A percentile compares a stretch with the other conserved stretches of the same genome.
Conservation (phyloP, 2,329 filamentous ascomycete species). For the Neophaeococcomyces mojaviensis region DNA sequence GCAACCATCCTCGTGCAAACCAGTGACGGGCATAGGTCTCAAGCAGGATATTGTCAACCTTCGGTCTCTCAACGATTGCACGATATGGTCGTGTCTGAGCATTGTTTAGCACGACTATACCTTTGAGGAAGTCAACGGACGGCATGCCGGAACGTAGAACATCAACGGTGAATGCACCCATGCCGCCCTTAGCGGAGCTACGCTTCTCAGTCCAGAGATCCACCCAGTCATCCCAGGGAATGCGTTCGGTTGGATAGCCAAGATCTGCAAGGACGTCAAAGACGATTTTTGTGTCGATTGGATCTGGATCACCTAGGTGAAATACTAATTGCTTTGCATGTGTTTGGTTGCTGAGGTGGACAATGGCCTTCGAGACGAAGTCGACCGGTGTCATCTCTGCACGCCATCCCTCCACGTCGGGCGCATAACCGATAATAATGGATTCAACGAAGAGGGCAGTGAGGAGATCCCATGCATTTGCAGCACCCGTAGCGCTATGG, state of each 20-base stretch:
- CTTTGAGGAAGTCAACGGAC: constrained; percentile 60
- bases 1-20: constrained; percentile 71
- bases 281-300: constrained; percentile 57
- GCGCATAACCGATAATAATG: constrained; percentile 61
- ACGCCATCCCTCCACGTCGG: constrained; percentile 66
- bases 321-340: constrained; percentile 59
- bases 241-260: constrained; percentile 60
- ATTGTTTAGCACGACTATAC: constrained; percentile 67
- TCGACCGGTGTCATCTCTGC: constrained; percentile 81
- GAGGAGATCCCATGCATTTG: constrained; percentile 71
- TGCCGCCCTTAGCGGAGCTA: constrained; percentile 55
- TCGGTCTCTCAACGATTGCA: constrained; percentile 55
- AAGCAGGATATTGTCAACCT: constrained; percentile 62
- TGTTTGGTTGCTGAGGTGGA: constrained; percentile 59
- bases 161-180: constrained; percentile 68
- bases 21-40: constrained; percentile 74
- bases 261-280: constrained; percentile 59
- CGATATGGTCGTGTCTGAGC: constrained; percentile 56
- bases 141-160: constrained; percentile 78
- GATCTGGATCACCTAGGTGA: constrained; percentile 66
- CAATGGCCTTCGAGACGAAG: constrained; percentile 67
- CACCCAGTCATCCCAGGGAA: constrained; percentile 69
- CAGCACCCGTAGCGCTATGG: constrained; percentile 65
- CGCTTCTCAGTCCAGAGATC: constrained; percentile 64
- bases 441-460: constrained; percentile 72